These are phyloP conservation scores for Hymenoscyphus infarciens DNA, from an alignment of 2,329 filamentous ascomycete genomes.

Conservation along the genomic window DNA sequence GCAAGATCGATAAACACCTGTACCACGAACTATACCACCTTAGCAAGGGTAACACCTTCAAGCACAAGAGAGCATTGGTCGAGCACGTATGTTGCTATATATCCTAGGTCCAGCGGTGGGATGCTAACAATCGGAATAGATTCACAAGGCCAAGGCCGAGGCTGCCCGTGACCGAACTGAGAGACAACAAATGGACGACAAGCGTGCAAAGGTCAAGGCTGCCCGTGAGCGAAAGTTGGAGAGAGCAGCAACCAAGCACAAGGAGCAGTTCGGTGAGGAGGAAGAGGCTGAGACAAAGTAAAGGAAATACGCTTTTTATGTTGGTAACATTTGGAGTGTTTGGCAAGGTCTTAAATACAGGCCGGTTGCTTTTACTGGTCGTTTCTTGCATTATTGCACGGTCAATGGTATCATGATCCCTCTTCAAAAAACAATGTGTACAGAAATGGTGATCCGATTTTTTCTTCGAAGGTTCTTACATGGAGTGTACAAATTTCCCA, in stretches of 20 bases:
- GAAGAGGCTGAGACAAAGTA: conserved; percentile 43
- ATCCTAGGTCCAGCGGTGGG: conserved; percentile 15
- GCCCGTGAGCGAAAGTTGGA: conserved; percentile 97
- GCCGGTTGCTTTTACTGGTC: conserved; percentile 37
- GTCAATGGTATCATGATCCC: conserved; percentile 37
- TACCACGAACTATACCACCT: conserved; percentile 99
- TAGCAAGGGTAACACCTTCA: conserved; percentile 99
- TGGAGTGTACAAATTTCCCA: neutral
- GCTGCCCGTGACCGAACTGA: conserved; percentile 91
- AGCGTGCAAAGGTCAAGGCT: conserved; percentile 99
- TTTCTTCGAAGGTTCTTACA: neutral
- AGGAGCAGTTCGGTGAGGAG: conserved; percentile 72
- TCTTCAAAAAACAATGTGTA: conserved; percentile 13
- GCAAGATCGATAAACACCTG: conserved; percentile 99
- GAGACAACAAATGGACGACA: conserved; percentile 99
- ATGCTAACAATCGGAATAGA: conserved; percentile 51
- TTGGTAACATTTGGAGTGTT: conserved; percentile 35
- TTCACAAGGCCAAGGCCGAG: conserved; percentile 99
- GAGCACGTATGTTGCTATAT: conserved; percentile 82
- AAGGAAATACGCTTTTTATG: conserved; percentile 28
- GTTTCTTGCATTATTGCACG: conserved; percentile 36
- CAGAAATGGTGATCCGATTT: conserved; percentile 26
- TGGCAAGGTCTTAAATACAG: conserved; percentile 34
- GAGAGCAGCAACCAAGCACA: conserved; percentile 87
- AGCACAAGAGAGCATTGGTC: conserved; percentile 99